Percentiles rank a stretch among this genome's conserved stretches.
Conservation (phyloP, 176 grass and related monocot species). For the Leersia perrieri region DNA sequence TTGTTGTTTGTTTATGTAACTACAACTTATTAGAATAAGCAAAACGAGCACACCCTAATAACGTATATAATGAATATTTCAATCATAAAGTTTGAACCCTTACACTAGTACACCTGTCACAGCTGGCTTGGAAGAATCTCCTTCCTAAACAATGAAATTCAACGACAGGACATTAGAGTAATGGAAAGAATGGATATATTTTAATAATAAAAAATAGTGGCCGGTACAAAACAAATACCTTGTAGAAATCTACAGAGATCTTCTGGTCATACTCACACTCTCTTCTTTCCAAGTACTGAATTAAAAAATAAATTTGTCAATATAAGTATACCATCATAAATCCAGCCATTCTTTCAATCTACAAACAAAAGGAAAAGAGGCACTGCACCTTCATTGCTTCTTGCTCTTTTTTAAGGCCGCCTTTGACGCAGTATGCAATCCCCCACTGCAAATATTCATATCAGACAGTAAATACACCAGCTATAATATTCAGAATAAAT, state of each 20-base stretch:
- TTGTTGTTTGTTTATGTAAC: too few relatives aligned
- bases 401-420: slow-evolving; percentile 58
- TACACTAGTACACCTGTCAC: slow-evolving; percentile 70
- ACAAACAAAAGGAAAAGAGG: slow-evolving; percentile 2
- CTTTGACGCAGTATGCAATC: slow-evolving; percentile 83
- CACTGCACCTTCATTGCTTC: slow-evolving; percentile 74
- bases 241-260: slow-evolving; percentile 74
- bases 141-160: slow-evolving; percentile 52
- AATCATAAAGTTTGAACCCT: slow-evolving; percentile 9
- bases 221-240: slow-evolving; percentile 32
- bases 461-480: neutral
- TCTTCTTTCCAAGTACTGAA: slow-evolving; percentile 85
- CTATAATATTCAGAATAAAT: neutral
- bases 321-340: slow-evolving; percentile 14
- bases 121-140: slow-evolving; percentile 50
- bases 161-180: slow-evolving; percentile 7
- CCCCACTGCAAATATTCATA: slow-evolving; percentile 70
- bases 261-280: slow-evolving; percentile 94
- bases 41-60: too few relatives aligned
- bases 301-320: neutral
- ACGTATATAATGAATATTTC: neutral
- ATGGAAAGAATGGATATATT: neutral
- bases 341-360: neutral
- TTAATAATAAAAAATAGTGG: neutral
- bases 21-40: too few relatives aligned